A percentile compares a stretch with the other conserved stretches of the same genome.
Evolutionary conservation across 2,329 filamentous ascomycete genomes (phyloP).

Genomic region (Beauveria australis): DNA sequence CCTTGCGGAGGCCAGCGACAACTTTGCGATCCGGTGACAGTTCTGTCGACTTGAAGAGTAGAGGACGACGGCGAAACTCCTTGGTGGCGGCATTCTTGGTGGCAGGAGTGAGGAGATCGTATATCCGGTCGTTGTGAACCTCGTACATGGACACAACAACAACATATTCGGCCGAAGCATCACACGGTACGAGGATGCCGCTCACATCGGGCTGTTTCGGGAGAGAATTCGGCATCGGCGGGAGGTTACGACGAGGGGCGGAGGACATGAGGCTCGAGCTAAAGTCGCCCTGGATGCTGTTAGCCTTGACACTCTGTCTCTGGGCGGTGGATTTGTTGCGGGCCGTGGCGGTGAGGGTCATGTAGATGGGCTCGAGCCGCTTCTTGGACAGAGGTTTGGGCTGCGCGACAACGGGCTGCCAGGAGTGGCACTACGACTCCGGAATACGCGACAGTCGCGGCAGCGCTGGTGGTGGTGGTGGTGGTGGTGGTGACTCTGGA

Average conservation of each 20-base stretch:
- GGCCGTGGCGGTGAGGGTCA: constrained; percentile 39
- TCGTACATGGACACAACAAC: constrained; percentile 97
- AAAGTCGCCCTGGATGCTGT: constrained; percentile 40
- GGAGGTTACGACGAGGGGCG: constrained; percentile 52
- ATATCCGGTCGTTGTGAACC: constrained; percentile 97
- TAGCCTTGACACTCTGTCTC: constrained; percentile 32
- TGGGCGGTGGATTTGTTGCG: constrained; percentile 26
- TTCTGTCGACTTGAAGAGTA: constrained; percentile 91
- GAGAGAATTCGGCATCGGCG: constrained; percentile 56
- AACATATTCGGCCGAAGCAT: constrained; percentile 66
- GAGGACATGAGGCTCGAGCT: constrained; percentile 38
- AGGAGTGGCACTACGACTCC: constrained; percentile 23
- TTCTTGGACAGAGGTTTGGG: constrained; percentile 27
- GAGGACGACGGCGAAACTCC: constrained; percentile 64
- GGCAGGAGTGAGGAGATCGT: constrained; percentile 72
- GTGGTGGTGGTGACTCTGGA: constrained; percentile 18
- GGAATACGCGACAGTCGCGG: constrained; percentile 8
- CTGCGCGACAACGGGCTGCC: neutral
- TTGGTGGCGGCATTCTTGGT: constrained; percentile 54
- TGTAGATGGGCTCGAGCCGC: constrained; percentile 25
- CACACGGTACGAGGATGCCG: constrained; percentile 52
- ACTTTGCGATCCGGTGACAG: constrained; percentile 84
- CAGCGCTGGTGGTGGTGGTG: constrained; percentile 5
- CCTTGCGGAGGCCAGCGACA: constrained; percentile 83
- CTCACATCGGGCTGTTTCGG: constrained; percentile 70